Conservation (phyloP, 129 eudicot genomes). For the Tanacetum coccineum region DNA sequence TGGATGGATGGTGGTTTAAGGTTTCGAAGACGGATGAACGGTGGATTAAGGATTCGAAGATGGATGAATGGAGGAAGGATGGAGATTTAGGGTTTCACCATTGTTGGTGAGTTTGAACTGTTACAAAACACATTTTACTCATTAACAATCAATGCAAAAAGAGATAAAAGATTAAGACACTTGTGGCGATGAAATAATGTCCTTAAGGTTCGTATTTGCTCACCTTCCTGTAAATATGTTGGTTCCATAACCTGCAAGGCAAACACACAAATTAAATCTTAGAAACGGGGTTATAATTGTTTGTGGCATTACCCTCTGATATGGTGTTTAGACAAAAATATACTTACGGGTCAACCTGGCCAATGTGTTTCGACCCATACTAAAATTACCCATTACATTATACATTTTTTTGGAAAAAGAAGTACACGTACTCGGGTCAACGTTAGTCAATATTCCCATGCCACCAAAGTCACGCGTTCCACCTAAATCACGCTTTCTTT, state of each 20-base stretch:
- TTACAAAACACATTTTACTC: constrained; percentile 12
- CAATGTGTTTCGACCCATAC: neutral
- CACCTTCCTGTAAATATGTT: too few species aligned
- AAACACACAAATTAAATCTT: neutral
- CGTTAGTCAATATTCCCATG: constrained; percentile 23
- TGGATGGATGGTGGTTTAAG: too few species aligned
- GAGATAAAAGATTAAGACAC: neutral
- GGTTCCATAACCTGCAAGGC: constrained; percentile 61
- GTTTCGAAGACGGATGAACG: too few species aligned
- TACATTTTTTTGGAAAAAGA: neutral
- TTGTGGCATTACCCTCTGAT: neutral
- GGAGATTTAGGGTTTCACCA: too few species aligned
- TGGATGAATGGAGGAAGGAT: too few species aligned
- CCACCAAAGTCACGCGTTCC: constrained; percentile 42
- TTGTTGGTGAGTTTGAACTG: constrained; percentile 68
- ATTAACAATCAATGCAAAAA: constrained; percentile 14
- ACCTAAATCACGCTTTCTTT: constrained; percentile 28
- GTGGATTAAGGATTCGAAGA: too few species aligned
- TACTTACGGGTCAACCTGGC: neutral
- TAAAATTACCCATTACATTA: too few species aligned
- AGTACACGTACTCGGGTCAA: constrained; percentile 31
- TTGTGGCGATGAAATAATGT: neutral
- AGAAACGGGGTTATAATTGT: neutral
- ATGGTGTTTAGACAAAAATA: too few species aligned
- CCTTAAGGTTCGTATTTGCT: too few species aligned